Conservation (phyloP, 1,284 basidiomycete genomes). For the Peniophora sp. region DNA sequence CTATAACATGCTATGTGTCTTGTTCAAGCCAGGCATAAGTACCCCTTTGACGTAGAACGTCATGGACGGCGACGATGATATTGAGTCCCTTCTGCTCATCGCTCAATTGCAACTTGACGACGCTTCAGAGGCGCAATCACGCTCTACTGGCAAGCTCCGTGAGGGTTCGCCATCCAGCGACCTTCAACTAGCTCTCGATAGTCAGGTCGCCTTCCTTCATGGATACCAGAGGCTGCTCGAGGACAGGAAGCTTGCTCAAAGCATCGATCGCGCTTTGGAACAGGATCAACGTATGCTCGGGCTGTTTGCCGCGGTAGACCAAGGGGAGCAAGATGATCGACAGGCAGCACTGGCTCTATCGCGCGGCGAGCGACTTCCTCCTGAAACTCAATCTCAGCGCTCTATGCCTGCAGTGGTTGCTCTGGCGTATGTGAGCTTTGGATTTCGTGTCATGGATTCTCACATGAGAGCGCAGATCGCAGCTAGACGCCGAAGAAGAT, state of each 20-base stretch:
- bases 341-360: background rate
- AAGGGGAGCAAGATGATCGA: slow-evolving; percentile 1
- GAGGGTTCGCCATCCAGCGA: background rate
- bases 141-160: slow-evolving; percentile 1
- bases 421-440: background rate
- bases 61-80: background rate
- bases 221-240: background rate
- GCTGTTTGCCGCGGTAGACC: background rate
- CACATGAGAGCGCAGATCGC: background rate
- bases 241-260: background rate
- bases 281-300: background rate
- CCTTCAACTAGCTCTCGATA: background rate
- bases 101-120: slow-evolving; percentile 1
- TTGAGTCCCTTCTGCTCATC: background rate
- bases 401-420: background rate
- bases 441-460: background rate
- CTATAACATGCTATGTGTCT: too few species aligned
- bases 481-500: background rate
- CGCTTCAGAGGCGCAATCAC: background rate
- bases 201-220: background rate
- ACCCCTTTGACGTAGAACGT: too few species aligned
- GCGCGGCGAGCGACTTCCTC: background rate
- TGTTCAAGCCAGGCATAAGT: too few species aligned
- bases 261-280: background rate
- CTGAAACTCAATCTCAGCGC: background rate